phyloP scores from a whole-genome alignment of 164 flowering plant genomes.

The Kalanchoe fedtschenkoi region DNA sequence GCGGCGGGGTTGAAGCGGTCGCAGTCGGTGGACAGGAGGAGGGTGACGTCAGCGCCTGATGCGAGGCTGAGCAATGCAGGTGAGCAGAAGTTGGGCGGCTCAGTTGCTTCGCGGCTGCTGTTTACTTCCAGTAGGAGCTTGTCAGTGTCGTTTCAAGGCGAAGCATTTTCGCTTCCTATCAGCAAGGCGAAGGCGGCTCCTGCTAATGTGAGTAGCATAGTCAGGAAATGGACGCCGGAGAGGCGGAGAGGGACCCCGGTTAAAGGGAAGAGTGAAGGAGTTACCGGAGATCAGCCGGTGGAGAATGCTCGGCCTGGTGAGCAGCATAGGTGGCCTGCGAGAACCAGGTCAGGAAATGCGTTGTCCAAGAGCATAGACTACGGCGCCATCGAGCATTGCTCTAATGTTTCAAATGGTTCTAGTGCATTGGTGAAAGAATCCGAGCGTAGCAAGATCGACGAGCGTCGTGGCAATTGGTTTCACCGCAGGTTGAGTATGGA shows the following conservation, averaged over 20 bases:
- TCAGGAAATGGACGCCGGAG: slow-evolving; percentile 64
- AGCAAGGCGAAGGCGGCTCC: slow-evolving; percentile 55
- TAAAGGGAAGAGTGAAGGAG: slow-evolving; percentile 27
- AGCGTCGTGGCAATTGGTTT: slow-evolving; percentile 41
- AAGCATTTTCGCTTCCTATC: slow-evolving; percentile 75
- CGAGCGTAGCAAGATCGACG: slow-evolving; percentile 43
- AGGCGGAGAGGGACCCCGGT: slow-evolving; percentile 41
- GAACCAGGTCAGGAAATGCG: slow-evolving; percentile 30
- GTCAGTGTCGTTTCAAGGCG: slow-evolving; percentile 95
- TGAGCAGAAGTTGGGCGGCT: no score
- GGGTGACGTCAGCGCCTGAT: slow-evolving; percentile 29
- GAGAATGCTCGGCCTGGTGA: slow-evolving; percentile 61
- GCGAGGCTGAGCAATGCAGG: slow-evolving; percentile 26
- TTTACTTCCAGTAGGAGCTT: slow-evolving; percentile 74
- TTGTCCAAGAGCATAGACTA: slow-evolving; percentile 63
- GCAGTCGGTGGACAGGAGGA: slow-evolving; percentile 66
- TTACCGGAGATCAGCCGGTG: slow-evolving; percentile 28
- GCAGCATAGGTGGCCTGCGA: slow-evolving; percentile 75
- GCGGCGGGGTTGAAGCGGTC: slow-evolving; percentile 48
- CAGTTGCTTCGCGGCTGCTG: slow-evolving; percentile 48
- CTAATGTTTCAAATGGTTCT: slow-evolving; percentile 54
- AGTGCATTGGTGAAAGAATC: slow-evolving; percentile 23
- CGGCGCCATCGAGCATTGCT: slow-evolving; percentile 21
- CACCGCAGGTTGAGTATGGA: slow-evolving; percentile 49
- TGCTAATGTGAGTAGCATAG: slow-evolving; percentile 20